phyloP scores from a whole-genome alignment of 768 basidiomycete genomes.

The Boletus patriciae region DNA sequence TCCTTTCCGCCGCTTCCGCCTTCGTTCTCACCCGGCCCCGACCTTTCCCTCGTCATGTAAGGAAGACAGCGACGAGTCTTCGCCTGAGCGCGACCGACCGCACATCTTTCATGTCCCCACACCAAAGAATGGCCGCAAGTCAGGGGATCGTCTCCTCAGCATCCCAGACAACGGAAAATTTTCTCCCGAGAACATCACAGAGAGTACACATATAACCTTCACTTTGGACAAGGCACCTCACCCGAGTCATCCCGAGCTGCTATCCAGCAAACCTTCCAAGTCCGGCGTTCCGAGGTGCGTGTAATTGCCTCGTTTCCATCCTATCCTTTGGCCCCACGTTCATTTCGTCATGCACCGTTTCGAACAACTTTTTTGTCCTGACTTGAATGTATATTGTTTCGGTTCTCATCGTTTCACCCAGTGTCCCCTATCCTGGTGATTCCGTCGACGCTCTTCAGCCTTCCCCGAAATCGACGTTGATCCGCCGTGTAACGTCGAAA shows the following conservation, averaged over 20 bases:
- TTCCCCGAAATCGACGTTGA: slow-evolving; percentile 17
- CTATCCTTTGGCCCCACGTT: background rate
- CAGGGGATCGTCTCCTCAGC: background rate
- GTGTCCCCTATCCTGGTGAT: background rate
- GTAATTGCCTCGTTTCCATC: background rate
- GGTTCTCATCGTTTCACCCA: slow-evolving; percentile 5
- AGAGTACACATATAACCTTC: background rate
- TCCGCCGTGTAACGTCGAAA: slow-evolving; percentile 34
- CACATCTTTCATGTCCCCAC: slow-evolving; percentile 8
- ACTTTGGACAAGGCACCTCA: background rate
- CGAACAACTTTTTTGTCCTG: background rate
- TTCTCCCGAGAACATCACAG: background rate
- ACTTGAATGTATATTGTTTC: background rate
- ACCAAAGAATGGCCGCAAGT: slow-evolving; percentile 2
- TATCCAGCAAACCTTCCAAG: slow-evolving; percentile 4
- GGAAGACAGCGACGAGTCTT: slow-evolving; percentile 27
- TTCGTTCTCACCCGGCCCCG: slow-evolving; percentile 2
- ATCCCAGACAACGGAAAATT: background rate
- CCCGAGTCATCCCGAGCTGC: background rate
- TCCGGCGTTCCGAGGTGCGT: slow-evolving; percentile 16
- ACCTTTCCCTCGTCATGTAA: slow-evolving; percentile 6
- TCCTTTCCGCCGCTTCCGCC: slow-evolving; percentile 27
- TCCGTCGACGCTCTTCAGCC: background rate
- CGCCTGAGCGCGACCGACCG: slow-evolving; percentile 11
- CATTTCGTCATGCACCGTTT: background rate